Conservation (phyloP, 495 filamentous ascomycete genomes). For the Neurospora cerealis region DNA sequence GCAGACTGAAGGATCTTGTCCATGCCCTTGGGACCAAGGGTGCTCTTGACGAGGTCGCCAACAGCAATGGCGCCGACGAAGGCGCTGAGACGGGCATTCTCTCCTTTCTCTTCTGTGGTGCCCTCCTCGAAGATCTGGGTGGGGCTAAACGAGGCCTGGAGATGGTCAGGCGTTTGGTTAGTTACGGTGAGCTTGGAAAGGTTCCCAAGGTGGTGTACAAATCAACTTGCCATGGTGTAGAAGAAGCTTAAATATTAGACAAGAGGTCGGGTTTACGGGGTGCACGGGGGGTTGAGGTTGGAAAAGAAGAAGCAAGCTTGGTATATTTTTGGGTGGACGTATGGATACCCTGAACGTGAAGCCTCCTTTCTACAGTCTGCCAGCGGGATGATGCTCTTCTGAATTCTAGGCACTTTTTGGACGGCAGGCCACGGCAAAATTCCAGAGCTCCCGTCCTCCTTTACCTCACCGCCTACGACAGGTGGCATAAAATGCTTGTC, state of each 20-base stretch:
- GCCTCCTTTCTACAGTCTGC: background rate
- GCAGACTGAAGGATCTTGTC: conserved; percentile 99
- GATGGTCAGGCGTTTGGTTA: background rate
- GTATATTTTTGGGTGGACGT: background rate
- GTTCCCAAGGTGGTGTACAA: background rate
- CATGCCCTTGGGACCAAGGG: conserved; percentile 96
- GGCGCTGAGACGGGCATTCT: conserved; percentile 94
- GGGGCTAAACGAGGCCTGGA: conserved; percentile 59
- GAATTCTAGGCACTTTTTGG: conserved; percentile 16
- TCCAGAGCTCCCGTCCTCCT: conserved; percentile 6
- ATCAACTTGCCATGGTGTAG: background rate
- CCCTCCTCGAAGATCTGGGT: conserved; percentile 98
- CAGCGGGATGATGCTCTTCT: background rate
- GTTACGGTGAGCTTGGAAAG: background rate
- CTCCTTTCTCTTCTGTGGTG: conserved; percentile 94
- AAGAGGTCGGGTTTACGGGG: background rate
- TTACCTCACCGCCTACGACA: conserved; percentile 13
- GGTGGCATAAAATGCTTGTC: conserved; percentile 6
- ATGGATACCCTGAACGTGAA: background rate
- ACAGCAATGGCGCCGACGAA: conserved; percentile 98
- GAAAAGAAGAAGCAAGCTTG: background rate
- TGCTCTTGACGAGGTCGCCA: conserved; percentile 93
- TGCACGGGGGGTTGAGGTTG: background rate
- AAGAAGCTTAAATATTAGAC: background rate
- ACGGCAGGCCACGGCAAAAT: conserved; percentile 17